phyloP scores from a whole-genome alignment of 345 rosid genomes.

The Raphanus raphanistrum region DNA sequence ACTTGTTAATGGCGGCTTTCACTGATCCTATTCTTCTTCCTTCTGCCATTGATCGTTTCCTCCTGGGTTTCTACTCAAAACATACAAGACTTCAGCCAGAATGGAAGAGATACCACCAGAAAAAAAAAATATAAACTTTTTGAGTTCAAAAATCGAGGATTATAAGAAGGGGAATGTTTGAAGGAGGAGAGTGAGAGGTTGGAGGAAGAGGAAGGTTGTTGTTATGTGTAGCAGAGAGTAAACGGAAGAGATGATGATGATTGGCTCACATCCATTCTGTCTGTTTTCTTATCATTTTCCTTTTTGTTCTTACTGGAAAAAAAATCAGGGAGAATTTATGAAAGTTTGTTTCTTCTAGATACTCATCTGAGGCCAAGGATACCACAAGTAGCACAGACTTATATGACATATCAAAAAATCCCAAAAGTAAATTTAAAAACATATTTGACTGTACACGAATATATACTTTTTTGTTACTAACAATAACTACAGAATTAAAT shows the following conservation, averaged over 20 bases:
- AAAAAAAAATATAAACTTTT: background rate
- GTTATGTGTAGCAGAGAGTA: constrained; percentile 25
- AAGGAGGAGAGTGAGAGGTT: constrained; percentile 17
- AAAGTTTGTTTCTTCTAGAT: constrained; percentile 33
- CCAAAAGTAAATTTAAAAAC: background rate
- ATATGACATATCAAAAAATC: background rate
- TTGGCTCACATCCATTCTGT: constrained; percentile 25
- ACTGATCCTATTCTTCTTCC: constrained; percentile 61
- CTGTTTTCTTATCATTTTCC: constrained; percentile 28
- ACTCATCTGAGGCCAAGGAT: constrained; percentile 25
- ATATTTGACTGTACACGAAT: background rate
- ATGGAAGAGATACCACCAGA: background rate
- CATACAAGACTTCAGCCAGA: background rate
- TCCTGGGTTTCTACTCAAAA: constrained; percentile 18
- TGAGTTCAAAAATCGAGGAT: background rate
- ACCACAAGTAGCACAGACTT: constrained; percentile 27
- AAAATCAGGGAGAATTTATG: constrained; percentile 20
- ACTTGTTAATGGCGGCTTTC: constrained; percentile 53
- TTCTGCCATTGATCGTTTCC: constrained; percentile 43
- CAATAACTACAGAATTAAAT: background rate
- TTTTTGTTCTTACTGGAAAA: constrained; percentile 4
- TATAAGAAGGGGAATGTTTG: background rate
- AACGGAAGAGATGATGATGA: constrained; percentile 34
- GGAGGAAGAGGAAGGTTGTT: constrained; percentile 29
- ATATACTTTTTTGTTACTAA: background rate